A percentile compares a stretch with the other conserved stretches of the same genome.
Evolutionary conservation across 2,329 filamentous ascomycete species (phyloP).

Genomic region (Tolypocladium ovalisporum): DNA sequence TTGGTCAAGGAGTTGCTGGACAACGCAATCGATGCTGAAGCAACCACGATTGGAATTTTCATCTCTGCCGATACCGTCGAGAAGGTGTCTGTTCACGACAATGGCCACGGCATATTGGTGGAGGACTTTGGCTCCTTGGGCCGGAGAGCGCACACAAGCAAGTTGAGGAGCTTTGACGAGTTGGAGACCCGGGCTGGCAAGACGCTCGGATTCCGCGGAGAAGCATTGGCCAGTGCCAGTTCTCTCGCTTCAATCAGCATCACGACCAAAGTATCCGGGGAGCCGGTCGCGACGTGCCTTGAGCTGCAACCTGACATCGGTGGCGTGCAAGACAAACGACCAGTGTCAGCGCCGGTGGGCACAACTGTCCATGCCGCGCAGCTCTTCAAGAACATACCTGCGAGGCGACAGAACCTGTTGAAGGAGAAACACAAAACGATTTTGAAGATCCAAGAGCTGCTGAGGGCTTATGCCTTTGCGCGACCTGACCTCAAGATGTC

Average conservation of each 20-base stretch:
- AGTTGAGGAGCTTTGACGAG: slow-evolving; percentile 54
- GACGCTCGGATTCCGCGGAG: slow-evolving; percentile 66
- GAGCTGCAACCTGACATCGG: slow-evolving; percentile 24
- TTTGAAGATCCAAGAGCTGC: slow-evolving; percentile 44
- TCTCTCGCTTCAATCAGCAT: slow-evolving; percentile 48
- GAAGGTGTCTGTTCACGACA: slow-evolving; percentile 59
- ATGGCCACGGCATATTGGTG: slow-evolving; percentile 58
- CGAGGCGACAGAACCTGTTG: slow-evolving; percentile 46
- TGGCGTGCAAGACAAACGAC: slow-evolving; percentile 17
- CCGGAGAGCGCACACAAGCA: slow-evolving; percentile 63
- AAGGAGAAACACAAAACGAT: slow-evolving; percentile 49
- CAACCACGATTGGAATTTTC: slow-evolving; percentile 53
- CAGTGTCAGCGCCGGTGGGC: slow-evolving; percentile 47
- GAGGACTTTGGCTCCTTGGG: slow-evolving; percentile 53
- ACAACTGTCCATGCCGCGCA: slow-evolving; percentile 53
- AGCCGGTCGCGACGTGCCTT: slow-evolving; percentile 45
- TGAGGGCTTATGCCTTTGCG: slow-evolving; percentile 56
- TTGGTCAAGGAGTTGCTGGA: slow-evolving; percentile 70
- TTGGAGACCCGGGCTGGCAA: slow-evolving; percentile 42
- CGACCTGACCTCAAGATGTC: slow-evolving; percentile 50
- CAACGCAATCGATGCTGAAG: slow-evolving; percentile 63
- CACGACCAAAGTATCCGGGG: slow-evolving; percentile 51
- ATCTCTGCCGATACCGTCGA: slow-evolving; percentile 57
- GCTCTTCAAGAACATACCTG: slow-evolving; percentile 51
- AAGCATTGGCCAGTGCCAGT: slow-evolving; percentile 58